phyloP scores from a whole-genome alignment of 1,139 yeast species.

The Insectozyma bohioensis region DNA sequence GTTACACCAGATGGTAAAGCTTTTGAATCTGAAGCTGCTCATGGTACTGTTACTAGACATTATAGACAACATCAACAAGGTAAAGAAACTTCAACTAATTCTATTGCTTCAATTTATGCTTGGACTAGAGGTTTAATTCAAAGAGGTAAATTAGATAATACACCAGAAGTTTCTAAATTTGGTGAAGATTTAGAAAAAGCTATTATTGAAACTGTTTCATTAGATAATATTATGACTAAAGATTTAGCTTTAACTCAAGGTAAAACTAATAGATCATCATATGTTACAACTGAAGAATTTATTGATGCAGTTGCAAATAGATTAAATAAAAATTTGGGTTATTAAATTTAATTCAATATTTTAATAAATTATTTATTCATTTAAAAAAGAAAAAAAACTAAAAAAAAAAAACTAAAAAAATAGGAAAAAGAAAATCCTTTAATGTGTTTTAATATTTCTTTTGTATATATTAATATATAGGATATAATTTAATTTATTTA shows the following conservation, averaged over 20 bases:
- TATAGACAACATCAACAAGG: slow-evolving; percentile 94
- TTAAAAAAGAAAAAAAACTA: too few relatives aligned
- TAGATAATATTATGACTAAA: slow-evolving; percentile 91
- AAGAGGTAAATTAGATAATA: slow-evolving; percentile 85
- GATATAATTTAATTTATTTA: too few relatives aligned
- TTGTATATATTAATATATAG: too few relatives aligned
- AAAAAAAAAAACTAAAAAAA: too few relatives aligned
- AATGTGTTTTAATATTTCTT: too few relatives aligned
- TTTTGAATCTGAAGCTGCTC: slow-evolving; percentile 96
- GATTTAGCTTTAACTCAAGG: slow-evolving; percentile 90
- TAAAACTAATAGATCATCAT: slow-evolving; percentile 73
- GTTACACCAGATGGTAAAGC: slow-evolving; percentile 95
- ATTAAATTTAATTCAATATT: slow-evolving; percentile 1
- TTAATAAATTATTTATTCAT: slow-evolving; percentile 9
- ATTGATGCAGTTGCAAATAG: slow-evolving; percentile 68
- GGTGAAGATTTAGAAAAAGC: slow-evolving; percentile 79
- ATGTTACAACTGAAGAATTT: slow-evolving; percentile 89
- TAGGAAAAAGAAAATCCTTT: not conserved
- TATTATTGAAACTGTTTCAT: slow-evolving; percentile 80
- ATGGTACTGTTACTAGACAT: slow-evolving; percentile 97
- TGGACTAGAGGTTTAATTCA: slow-evolving; percentile 93
- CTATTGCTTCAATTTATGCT: slow-evolving; percentile 96
- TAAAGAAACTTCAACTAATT: slow-evolving; percentile 95
- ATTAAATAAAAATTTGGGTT: slow-evolving; percentile 32
- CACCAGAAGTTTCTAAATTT: slow-evolving; percentile 80